Conservation (phyloP, 2,329 filamentous ascomycete species). For the Monilinia polystroma region DNA sequence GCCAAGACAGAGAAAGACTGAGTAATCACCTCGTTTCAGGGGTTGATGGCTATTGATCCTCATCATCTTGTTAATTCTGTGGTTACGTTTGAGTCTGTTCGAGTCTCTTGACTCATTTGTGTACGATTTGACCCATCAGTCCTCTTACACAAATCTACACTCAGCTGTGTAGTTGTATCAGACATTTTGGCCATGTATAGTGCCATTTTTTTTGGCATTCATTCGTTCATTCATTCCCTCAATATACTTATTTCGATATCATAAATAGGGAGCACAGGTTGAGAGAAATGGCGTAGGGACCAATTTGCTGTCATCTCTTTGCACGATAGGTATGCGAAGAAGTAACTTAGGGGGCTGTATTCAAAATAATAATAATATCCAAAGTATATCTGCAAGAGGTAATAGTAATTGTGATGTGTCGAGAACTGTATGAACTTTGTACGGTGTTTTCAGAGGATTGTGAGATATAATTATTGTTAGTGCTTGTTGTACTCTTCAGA, state of each 20-base stretch:
- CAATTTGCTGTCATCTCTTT: no score
- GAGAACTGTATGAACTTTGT: no score
- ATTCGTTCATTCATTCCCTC: no score
- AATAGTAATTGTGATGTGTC: no score
- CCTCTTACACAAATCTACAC: constrained; percentile 21
- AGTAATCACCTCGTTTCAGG: constrained; percentile 23
- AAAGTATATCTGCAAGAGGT: no score
- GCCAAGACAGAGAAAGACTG: constrained; percentile 47
- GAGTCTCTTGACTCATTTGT: constrained; percentile 24
- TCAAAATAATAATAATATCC: constrained; percentile 14
- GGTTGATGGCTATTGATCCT: background rate
- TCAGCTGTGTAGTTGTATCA: constrained; percentile 20
- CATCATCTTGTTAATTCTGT: background rate
- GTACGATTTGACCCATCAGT: background rate
- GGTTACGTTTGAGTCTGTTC: constrained; percentile 7
- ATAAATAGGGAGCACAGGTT: constrained; percentile 19
- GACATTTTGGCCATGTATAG: constrained; percentile 21
- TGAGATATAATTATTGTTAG: no score
- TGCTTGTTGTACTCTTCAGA: no score
- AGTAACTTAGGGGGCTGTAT: background rate
- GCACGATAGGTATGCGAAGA: constrained; percentile 6
- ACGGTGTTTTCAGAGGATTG: no score
- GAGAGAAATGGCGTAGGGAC: background rate
- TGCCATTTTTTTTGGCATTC: background rate
- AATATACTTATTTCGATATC: constrained; percentile 2